Evolutionary conservation across 2,329 filamentous ascomycete genomes (phyloP), one percentile per base, ranked within the genome.

Genomic region (Alternaria arborescens): DNA sequence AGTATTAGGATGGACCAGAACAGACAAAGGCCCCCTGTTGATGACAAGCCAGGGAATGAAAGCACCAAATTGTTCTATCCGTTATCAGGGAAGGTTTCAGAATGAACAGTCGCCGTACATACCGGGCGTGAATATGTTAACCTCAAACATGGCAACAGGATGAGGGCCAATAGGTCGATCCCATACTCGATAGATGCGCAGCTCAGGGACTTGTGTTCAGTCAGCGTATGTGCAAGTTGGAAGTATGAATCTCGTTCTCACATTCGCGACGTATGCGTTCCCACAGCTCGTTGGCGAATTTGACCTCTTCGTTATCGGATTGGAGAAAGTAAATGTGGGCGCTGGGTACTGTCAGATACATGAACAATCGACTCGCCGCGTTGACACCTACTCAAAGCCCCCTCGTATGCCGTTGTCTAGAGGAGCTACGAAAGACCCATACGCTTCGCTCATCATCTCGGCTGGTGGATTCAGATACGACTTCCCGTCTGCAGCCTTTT

Each of bases 121-220:
- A 76, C 77, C 76, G 0, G 93, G 94, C 0, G 89, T 93, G 77
- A 94, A 92, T 20, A 97, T 46, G 69, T 96, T 96, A 46, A 97
- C 92, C 79, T 97, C 94, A 71, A 97, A 97, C 93, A 97, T 97
- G 53, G 89, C 91, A 0, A 93, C 78, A 0, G 91, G 89, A 76
- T 97, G 93, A 0, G 93, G 93, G 0, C 93, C 94, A 28, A 97
- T 79, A 0, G 93, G 92, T 14, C 81, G 79, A 66, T 95, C 90
- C 86, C 88, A 96, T 66, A 97, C 82, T 14, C 79, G 83, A 76
- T 97, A 97, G 69, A 96, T 90, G 55, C 93, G 86, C 18, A 97
- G 83, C 75, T 97, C 93, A 8, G 93, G 93, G 72, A 97, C 91
- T 93, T 38, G 61, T 40, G 2, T n/a, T 48, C 26, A n/a, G 22